Base-by-base conservation (phyloP, 2,329 filamentous ascomycete species). In the Fusarium tupiense region DNA sequence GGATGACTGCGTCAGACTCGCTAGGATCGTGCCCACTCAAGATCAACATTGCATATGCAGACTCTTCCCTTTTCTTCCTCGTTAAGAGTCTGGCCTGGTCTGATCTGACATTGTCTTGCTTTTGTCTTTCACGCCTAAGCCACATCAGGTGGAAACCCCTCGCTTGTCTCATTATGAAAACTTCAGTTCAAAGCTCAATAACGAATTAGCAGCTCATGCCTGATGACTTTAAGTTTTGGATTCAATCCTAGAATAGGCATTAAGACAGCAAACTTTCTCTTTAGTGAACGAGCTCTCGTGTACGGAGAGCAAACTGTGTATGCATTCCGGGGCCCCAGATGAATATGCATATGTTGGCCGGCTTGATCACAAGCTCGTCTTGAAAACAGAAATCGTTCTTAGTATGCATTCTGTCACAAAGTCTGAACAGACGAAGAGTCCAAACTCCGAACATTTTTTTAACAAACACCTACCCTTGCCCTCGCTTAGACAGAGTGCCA, bases 31-130 rank as follows among this genome's bases (percentile, higher is more conserved):
- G 70, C 50, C 67, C 56, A 40, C 58, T 52, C 46, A 46, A 57
- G 72, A 75, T 74, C 72, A 62, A 35, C 72, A 61, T 62, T 57
- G 71, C 64, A 74, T 73, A 63, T 62, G 56, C 64, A 62, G 53
- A 47, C 66, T 63, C 54, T 69, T 53, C 43, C 59, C 52, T 49
- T 59, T 61, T 59, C 50, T 60, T 68, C 61, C 35, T 61, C 52
- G 44, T 64, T 44, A 53, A 54, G 60, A 33, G 54, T 35, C 64
- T 47, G 33, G 57, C 35, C 40, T 65, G 46, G 26, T 38, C 62
- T 64, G 41, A 38, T 63, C 41, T 54, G 19, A 26, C 44, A 33
- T 52, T 47, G 50, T 59, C 53, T 57, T 61, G 29, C 40, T 29
- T 71, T 60, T 61, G 33, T 24, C 26, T 71, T 29, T 59, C 40